Conservation (phyloP, 1,284 basidiomycete genomes). For the Ganoderma multipileum region DNA sequence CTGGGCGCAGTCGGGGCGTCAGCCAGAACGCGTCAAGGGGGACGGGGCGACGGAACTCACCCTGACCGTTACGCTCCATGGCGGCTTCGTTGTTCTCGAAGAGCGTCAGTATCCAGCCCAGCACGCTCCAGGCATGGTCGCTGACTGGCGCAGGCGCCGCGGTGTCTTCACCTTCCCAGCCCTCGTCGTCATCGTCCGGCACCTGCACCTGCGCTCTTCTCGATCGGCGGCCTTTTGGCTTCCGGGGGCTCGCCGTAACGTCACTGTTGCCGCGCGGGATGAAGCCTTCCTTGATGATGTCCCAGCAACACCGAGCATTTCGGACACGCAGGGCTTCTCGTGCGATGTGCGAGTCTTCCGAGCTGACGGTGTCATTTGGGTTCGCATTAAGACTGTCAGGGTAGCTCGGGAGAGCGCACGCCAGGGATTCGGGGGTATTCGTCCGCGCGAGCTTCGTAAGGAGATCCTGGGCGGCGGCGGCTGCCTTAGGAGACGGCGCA, state of each 20-base stretch:
- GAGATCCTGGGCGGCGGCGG: constrained; percentile 58
- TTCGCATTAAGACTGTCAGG: constrained; percentile 23
- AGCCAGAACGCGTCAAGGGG: constrained; percentile 11
- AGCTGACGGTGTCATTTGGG: constrained; percentile 37
- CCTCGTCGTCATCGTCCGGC: constrained; percentile 36
- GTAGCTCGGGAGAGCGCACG: constrained; percentile 62
- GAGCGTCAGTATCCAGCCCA: constrained; percentile 68
- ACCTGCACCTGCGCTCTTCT: constrained; percentile 16
- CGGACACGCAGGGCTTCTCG: constrained; percentile 58
- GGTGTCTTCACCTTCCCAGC: constrained; percentile 34
- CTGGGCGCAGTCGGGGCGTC: constrained; percentile 41
- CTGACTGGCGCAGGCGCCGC: constrained; percentile 51
- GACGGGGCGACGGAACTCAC: constrained; percentile 35
- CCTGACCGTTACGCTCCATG: constrained; percentile 40
- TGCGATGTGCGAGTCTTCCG: constrained; percentile 63
- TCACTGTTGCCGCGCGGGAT: constrained; percentile 41
- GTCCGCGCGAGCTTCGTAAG: constrained; percentile 62
- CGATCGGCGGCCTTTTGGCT: constrained; percentile 34
- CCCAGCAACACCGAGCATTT: constrained; percentile 66
- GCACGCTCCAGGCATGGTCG: constrained; percentile 66
- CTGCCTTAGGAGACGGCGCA: constrained; percentile 52
- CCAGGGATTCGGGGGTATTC: constrained; percentile 59
- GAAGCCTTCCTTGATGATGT: constrained; percentile 61
- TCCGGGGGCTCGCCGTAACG: constrained; percentile 18
- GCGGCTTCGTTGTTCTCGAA: constrained; percentile 68